phyloP scores from a whole-genome alignment of 441 rosid species.

The Populus hybrid region DNA sequence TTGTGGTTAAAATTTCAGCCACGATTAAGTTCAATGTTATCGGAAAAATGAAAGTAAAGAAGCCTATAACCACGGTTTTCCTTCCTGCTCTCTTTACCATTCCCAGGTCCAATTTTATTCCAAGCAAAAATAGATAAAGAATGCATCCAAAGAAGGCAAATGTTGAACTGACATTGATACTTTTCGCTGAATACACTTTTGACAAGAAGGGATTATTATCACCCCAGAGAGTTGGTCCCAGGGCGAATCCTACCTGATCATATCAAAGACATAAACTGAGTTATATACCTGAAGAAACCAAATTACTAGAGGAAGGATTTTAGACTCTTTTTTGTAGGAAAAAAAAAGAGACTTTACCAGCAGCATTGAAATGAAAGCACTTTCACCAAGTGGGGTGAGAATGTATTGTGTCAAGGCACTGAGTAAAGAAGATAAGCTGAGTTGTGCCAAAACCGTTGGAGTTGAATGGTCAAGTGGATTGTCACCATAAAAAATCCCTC shows the following conservation, averaged over 20 bases:
- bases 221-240: slow-evolving; percentile 28
- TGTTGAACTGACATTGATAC: slow-evolving; percentile 11
- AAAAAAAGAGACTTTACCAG: slow-evolving; percentile 9
- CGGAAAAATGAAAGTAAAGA: slow-evolving; percentile 19
- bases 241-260: slow-evolving; percentile 24
- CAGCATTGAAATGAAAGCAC: slow-evolving; percentile 30
- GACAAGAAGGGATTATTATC: not conserved
- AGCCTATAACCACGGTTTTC: slow-evolving; percentile 32
- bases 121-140: slow-evolving; percentile 32
- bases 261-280: not conserved
- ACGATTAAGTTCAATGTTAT: slow-evolving; percentile 1
- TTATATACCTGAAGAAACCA: not conserved
- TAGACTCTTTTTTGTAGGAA: not conserved
- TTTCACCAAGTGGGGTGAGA: slow-evolving; percentile 30
- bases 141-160: slow-evolving; percentile 29
- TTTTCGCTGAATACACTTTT: not conserved
- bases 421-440: slow-evolving; percentile 9
- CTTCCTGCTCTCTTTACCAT: slow-evolving; percentile 31
- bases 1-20: not conserved
- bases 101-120: slow-evolving; percentile 32
- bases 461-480: slow-evolving; percentile 5
- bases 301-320: not conserved
- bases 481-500: slow-evolving; percentile 21
- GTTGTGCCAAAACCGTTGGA: slow-evolving; percentile 19
- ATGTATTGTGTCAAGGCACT: slow-evolving; percentile 16